Base-by-base conservation (phyloP, 768 basidiomycete species). In the Lyophyllum decastes region DNA sequence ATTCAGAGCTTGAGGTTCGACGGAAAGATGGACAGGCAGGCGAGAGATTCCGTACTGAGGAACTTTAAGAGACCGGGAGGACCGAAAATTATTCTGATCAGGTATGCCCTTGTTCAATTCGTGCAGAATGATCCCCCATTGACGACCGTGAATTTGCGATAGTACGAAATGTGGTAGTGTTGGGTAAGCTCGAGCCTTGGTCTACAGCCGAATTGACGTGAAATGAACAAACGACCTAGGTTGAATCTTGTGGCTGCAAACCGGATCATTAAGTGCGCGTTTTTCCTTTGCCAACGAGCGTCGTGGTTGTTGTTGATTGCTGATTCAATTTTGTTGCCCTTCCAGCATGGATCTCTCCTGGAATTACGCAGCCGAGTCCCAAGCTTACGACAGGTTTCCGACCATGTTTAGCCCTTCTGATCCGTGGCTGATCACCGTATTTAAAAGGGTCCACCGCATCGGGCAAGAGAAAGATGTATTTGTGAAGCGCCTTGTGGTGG, bases 301-400 rank as follows among this genome's bases (percentile, higher is more conserved):
- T 19, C 25, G 21, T 21, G 14, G 30, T 24, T 11, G 6, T 33
- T 45, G 8, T 1, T 21, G 9, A 47, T 24, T 17, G 25, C 40
- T 45, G 8, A 30, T 53, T n/a, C n/a, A n/a, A n/a, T n/a, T n/a
- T n/a, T 50, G 16, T 27, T 17, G 19, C 30, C 49, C 22, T 22
- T 41, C 54, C 1, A 88, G 86, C 68, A 79, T 90, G 78, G 89
- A 89, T 66, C 73, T 89, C 17, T 85, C 85, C 25, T 90, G 88
- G 88, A 89, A 88, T 64, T 87, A 82, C 61, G 88, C 88, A 0
- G 74, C 85, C 0, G 88, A 90, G 64, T 83, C 84, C 0, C 89
- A 90, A 61, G 88, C 88, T 5, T 81, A 80, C 52, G 80, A 81
- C 65, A 62, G 76, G 70, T 72, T 48, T 33, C 50, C 35, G 12